Base-by-base conservation (phyloP, 176 grass and related monocot genomes). In the Metroxylon sagu region DNA sequence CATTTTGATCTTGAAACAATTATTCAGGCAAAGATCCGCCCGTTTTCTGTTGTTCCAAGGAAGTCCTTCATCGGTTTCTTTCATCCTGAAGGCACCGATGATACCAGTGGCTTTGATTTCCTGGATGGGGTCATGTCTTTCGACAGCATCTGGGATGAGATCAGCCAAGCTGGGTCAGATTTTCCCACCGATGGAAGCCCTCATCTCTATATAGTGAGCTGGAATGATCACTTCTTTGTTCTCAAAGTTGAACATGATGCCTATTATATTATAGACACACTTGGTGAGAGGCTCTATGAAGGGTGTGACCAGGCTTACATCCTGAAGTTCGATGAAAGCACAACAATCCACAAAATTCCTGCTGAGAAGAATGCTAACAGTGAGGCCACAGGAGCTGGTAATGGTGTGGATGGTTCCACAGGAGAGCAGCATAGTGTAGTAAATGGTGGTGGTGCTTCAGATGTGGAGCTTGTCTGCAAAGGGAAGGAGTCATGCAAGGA, bases 61-160 rank as follows among this genome's bases (percentile, higher is more conserved):
- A 68, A 68, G 52, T 68, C 65, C 25, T 68, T 68, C n/a, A 39
- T 68, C 8, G 65, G 65, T 21, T 68, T 68, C 18, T 68, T 68
- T 43, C 29, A 68, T 39, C 65, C 65, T 6, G 52, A 68, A 56
- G 65, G 29, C 18, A 16, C 15, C 7, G 48, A 26, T n/a, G 29
- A 52, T 52, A 23, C 14, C 17, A 66, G 16, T 25, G 52, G 53
- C 52, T 68, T 56, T 16, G 52, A 68, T 14, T 68, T 68, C 39
- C 19, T 68, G 6, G 17, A 56, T 48, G 65, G 27, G 55, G 65
- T 52, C 4, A 68, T 68, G 65, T 56, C 65, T 5, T 68, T 68
- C 3, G 65, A 68, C 28, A 23, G 65, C 65, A 68, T 68, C 65
- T 68, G 65, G 65, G 52, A 68, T 25, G 65, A 68, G 23, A 68